Conservation (phyloP, 495 filamentous ascomycete species). For the Aspergillus olivimuriae region DNA sequence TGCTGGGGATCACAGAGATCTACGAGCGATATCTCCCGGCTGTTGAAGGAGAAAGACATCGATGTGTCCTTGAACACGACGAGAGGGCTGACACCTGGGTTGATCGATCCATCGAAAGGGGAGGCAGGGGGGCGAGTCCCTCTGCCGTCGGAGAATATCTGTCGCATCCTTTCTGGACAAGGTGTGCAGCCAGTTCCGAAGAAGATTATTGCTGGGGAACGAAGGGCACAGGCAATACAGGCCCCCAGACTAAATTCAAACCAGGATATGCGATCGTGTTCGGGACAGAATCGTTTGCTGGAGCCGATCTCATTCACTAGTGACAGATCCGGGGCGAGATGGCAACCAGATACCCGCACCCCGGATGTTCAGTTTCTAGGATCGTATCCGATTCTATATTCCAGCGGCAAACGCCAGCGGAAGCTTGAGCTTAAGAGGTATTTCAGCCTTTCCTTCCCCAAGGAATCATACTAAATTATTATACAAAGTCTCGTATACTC, state of each 20-base stretch:
- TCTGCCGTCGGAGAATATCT: not conserved
- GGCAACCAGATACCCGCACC: not conserved
- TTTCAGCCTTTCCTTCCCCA: not conserved
- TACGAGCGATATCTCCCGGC: not conserved
- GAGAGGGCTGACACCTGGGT: constrained; percentile 9
- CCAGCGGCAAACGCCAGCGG: not conserved
- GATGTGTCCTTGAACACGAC: constrained; percentile 12
- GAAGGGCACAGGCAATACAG: not conserved
- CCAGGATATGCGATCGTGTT: too few relatives aligned
- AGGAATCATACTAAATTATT: too few relatives aligned
- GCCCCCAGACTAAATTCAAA: not conserved
- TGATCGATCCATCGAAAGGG: constrained; percentile 6
- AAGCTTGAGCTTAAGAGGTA: not conserved
- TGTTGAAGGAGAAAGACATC: not conserved
- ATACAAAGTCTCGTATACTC: too few relatives aligned
- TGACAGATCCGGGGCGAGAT: too few relatives aligned
- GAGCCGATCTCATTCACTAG: too few relatives aligned
- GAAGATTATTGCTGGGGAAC: not conserved
- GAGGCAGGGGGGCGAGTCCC: constrained; percentile 9
- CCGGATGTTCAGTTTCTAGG: not conserved
- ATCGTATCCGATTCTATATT: not conserved
- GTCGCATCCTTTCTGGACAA: not conserved
- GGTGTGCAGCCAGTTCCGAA: not conserved
- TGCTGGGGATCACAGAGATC: constrained; percentile 9
- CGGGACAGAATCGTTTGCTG: too few relatives aligned